Evolutionary conservation across 371 early-diverging fungal genomes (phyloP).

Genomic region (Mucor racemosus): DNA sequence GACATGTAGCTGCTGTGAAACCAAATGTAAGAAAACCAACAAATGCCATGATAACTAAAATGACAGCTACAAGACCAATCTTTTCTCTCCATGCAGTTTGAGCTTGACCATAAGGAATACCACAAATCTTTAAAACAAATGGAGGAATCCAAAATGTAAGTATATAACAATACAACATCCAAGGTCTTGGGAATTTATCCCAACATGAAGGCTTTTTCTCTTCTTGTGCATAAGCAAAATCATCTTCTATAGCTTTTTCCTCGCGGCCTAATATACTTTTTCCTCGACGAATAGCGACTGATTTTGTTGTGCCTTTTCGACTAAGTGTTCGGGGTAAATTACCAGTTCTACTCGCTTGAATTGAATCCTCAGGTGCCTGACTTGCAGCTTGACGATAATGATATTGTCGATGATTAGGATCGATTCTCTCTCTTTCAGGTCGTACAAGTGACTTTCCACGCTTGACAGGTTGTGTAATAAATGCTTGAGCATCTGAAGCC

Average conservation of each 20-base stretch:
- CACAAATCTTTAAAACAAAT: conserved; percentile 22
- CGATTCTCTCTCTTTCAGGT: conserved; percentile 71
- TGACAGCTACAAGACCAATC: conserved; percentile 74
- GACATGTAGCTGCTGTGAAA: conserved; percentile 61
- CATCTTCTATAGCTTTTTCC: conserved; percentile 27
- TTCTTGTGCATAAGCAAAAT: conserved; percentile 9
- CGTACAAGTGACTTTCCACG: conserved; percentile 73
- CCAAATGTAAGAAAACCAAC: conserved; percentile 69
- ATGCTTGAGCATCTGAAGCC: conserved; percentile 29
- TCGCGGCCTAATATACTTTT: conserved; percentile 50
- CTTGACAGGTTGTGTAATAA: conserved; percentile 31
- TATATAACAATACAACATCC: conserved; percentile 57
- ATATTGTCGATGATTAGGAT: conserved; percentile 59
- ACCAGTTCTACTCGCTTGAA: conserved; percentile 44
- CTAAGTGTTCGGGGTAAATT: conserved; percentile 28
- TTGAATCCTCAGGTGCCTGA: conserved; percentile 38
- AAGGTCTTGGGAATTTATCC: conserved; percentile 29
- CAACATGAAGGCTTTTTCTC: neutral
- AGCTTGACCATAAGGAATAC: conserved; percentile 52
- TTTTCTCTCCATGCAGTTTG: conserved; percentile 89
- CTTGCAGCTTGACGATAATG: conserved; percentile 53
- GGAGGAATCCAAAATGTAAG: conserved; percentile 61
- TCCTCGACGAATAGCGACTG: conserved; percentile 36
- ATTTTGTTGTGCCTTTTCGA: conserved; percentile 22
- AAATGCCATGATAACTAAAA: conserved; percentile 51